Percentiles rank a stretch among this genome's conserved stretches.
Evolutionary conservation across 192 early-diverging fungal species (phyloP).

Genomic region (Podila clonocystis): DNA sequence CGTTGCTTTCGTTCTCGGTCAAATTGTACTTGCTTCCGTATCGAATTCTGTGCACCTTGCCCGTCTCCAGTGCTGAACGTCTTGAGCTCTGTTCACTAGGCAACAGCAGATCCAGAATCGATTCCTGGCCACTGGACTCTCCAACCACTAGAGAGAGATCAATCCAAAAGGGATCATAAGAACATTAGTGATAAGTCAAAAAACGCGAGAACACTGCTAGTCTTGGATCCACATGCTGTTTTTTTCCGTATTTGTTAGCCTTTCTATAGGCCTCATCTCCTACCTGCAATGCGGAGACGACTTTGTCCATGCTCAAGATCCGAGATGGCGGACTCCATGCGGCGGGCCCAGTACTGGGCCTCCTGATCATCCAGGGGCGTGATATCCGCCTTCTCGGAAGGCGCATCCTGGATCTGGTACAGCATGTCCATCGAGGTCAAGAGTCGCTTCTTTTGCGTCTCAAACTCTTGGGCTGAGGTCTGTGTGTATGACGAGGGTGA

Average conservation of each 20-base stretch:
- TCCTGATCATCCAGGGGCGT: slow-evolving; percentile 39
- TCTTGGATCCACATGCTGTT: neutral
- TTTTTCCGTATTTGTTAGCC: neutral
- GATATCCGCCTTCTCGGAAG: slow-evolving; percentile 19
- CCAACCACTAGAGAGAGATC: slow-evolving; percentile 16
- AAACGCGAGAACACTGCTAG: neutral
- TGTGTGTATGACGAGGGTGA: neutral
- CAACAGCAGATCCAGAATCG: slow-evolving; percentile 37
- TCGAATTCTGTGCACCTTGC: slow-evolving; percentile 39
- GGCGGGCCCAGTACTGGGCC: slow-evolving; percentile 40
- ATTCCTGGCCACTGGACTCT: slow-evolving; percentile 46
- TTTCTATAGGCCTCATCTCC: neutral
- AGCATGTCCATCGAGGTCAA: slow-evolving; percentile 47
- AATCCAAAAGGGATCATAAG: neutral
- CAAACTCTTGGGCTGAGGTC: slow-evolving; percentile 8
- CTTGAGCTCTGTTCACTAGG: slow-evolving; percentile 26
- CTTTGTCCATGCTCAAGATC: slow-evolving; percentile 27
- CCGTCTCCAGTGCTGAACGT: slow-evolving; percentile 42
- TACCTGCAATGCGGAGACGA: slow-evolving; percentile 32
- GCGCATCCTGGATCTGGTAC: slow-evolving; percentile 43
- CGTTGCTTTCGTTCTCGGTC: slow-evolving; percentile 12
- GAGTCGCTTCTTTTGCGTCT: slow-evolving; percentile 22
- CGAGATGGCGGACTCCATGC: slow-evolving; percentile 37
- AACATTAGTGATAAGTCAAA: neutral
- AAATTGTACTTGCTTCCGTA: slow-evolving; percentile 33